These are phyloP conservation scores for Ceratocystis huliohia DNA, from an alignment of 2,329 filamentous ascomycete genomes.

Conservation along the genomic window DNA sequence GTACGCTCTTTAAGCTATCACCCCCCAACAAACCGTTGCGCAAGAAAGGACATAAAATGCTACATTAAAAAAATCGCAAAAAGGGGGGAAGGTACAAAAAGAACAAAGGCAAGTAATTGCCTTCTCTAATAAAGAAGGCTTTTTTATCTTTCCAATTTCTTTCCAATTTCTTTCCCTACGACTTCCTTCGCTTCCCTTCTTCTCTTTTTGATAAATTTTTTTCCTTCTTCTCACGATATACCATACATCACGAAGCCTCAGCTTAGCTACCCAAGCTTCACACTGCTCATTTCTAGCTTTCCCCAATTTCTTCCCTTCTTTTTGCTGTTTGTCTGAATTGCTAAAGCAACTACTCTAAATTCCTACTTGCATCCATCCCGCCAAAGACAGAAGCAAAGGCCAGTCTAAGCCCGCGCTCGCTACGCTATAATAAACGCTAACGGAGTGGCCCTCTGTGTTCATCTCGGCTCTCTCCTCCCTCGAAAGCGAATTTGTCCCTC, in stretches of 20 bases:
- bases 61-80: neutral
- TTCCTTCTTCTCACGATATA: neutral
- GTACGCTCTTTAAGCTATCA: conserved; percentile 1
- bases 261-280: neutral
- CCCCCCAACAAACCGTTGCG: neutral
- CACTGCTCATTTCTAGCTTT: neutral
- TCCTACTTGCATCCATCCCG: conserved; percentile 1
- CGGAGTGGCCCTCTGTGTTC: neutral
- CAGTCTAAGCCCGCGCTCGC: neutral
- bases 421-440: neutral
- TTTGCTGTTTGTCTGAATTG: neutral
- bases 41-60: neutral
- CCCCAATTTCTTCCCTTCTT: neutral
- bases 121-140: neutral
- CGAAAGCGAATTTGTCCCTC: neutral
- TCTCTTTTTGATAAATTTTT: neutral
- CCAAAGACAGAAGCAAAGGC: neutral
- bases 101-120: conserved; percentile 1
- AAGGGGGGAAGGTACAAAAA: neutral
- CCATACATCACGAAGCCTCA: neutral
- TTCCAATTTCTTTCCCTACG: neutral
- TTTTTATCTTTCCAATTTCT: neutral
- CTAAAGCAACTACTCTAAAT: neutral
- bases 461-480: neutral
- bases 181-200: neutral